phyloP scores from a whole-genome alignment of 2,329 filamentous ascomycete species.

The Sarocladium brachiariae region DNA sequence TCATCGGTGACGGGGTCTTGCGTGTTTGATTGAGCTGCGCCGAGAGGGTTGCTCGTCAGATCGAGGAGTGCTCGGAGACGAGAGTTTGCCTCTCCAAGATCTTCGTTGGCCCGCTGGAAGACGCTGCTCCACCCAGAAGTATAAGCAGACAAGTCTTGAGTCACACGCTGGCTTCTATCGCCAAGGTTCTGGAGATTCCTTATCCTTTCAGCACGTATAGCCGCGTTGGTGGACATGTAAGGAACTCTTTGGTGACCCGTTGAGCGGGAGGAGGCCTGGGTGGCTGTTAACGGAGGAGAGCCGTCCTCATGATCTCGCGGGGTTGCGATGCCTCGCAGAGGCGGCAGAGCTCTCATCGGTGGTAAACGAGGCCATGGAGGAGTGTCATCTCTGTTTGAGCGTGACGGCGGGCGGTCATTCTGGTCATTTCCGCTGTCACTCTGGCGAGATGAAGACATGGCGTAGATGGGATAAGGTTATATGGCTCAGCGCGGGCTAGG shows the following conservation, averaged over 20 bases:
- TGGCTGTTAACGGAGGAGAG: not conserved
- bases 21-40: slow-evolving; percentile 23
- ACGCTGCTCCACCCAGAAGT: not conserved
- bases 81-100: slow-evolving; percentile 32
- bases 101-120: not conserved
- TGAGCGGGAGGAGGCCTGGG: not conserved
- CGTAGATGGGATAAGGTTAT: not conserved
- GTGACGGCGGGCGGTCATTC: slow-evolving; percentile 8
- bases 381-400: slow-evolving; percentile 7
- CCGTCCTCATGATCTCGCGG: slow-evolving; percentile 8
- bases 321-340: slow-evolving; percentile 8
- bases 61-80: slow-evolving; percentile 38
- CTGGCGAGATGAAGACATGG: slow-evolving; percentile 11
- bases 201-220: slow-evolving; percentile 30
- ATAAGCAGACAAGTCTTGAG: not conserved
- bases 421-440: not conserved
- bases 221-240: slow-evolving; percentile 17
- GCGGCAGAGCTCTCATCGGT: slow-evolving; percentile 3
- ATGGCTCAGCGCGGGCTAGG: not conserved
- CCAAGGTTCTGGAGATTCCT: slow-evolving; percentile 20
- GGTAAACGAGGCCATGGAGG: slow-evolving; percentile 5
- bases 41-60: slow-evolving; percentile 25
- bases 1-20: slow-evolving; percentile 6
- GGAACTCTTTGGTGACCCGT: not conserved
- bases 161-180: slow-evolving; percentile 15